A percentile compares a stretch with the other conserved stretches of the same genome.
phyloP scores from a whole-genome alignment of 306 rosid species.

The Delonix regia region DNA sequence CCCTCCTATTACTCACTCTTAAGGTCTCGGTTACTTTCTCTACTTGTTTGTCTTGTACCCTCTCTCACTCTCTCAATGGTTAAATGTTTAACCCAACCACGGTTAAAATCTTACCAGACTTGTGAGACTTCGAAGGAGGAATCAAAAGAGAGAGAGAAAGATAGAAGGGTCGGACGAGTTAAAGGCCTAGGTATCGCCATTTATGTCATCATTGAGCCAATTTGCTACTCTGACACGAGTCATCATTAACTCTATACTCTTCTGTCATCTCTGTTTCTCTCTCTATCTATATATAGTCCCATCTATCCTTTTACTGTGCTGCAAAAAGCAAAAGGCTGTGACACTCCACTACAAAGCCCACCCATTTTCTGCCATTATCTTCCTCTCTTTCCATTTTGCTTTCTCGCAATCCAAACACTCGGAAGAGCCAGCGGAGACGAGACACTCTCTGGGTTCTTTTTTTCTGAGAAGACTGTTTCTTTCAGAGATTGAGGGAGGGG shows the following conservation, averaged over 20 bases:
- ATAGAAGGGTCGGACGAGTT: constrained; percentile 2
- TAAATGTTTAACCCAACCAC: constrained; percentile 2
- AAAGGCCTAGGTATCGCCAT: constrained; percentile 39
- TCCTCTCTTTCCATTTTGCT: constrained; percentile 30
- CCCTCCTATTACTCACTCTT: too few relatives aligned
- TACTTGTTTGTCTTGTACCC: background rate
- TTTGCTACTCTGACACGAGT: constrained; percentile 54
- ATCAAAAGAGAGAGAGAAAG: too few relatives aligned
- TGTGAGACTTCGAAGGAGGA: constrained; percentile 2
- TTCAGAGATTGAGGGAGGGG: too few relatives aligned
- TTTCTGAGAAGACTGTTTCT: too few relatives aligned
- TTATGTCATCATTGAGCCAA: constrained; percentile 62
- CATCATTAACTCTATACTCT: constrained; percentile 66
- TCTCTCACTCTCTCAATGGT: background rate
- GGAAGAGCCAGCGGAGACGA: background rate
- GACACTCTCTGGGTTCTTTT: background rate
- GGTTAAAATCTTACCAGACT: constrained; percentile 38
- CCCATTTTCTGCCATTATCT: constrained; percentile 37
- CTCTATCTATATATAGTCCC: constrained; percentile 48
- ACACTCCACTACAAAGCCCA: constrained; percentile 32
- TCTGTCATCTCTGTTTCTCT: constrained; percentile 25
- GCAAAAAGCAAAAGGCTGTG: constrained; percentile 51
- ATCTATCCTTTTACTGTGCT: constrained; percentile 51
- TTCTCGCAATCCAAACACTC: background rate
- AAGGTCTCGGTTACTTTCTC: too few relatives aligned